Evolutionary conservation across 2,329 filamentous ascomycete genomes (phyloP).

Genomic region (Neonectria ditissima): DNA sequence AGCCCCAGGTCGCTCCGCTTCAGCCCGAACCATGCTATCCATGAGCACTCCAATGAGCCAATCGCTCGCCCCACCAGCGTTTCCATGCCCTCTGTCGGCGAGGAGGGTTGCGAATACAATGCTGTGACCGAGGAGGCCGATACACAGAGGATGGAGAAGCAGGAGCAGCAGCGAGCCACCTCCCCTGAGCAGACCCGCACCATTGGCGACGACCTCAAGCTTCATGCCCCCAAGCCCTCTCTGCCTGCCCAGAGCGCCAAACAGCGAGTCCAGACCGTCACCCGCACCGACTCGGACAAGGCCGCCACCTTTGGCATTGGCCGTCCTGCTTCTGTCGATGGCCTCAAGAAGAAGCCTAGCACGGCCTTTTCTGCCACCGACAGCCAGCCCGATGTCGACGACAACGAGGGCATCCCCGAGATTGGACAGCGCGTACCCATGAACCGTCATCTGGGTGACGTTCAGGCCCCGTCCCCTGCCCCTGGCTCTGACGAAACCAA

Average conservation of each 20-base stretch:
- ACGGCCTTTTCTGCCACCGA: constrained; percentile 67
- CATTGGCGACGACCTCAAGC: constrained; percentile 82
- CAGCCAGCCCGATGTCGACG: constrained; percentile 66
- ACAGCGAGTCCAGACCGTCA: constrained; percentile 84
- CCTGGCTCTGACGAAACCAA: constrained; percentile 60
- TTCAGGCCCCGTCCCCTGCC: constrained; percentile 91
- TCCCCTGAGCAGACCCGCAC: constrained; percentile 81
- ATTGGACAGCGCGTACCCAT: constrained; percentile 95
- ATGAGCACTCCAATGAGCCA: constrained; percentile 54
- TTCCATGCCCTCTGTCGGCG: constrained; percentile 83
- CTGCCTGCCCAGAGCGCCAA: constrained; percentile 85
- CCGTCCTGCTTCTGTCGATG: constrained; percentile 65
- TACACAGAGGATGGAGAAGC: constrained; percentile 53
- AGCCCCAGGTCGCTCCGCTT: constrained; percentile 53
- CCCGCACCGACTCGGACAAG: constrained; percentile 89
- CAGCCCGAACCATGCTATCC: constrained; percentile 50
- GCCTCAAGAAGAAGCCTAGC: constrained; percentile 73
- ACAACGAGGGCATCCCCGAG: constrained; percentile 90
- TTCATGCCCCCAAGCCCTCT: constrained; percentile 90
- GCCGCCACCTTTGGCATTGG: constrained; percentile 89
- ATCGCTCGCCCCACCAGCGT: constrained; percentile 79
- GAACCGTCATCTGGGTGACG: constrained; percentile 91
- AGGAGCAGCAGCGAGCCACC: constrained; percentile 50
- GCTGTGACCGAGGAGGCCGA: constrained; percentile 61
- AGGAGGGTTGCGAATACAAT: constrained; percentile 91